Base-by-base conservation (phyloP, 164 flowering plant genomes). In the Vitis cinerea region DNA sequence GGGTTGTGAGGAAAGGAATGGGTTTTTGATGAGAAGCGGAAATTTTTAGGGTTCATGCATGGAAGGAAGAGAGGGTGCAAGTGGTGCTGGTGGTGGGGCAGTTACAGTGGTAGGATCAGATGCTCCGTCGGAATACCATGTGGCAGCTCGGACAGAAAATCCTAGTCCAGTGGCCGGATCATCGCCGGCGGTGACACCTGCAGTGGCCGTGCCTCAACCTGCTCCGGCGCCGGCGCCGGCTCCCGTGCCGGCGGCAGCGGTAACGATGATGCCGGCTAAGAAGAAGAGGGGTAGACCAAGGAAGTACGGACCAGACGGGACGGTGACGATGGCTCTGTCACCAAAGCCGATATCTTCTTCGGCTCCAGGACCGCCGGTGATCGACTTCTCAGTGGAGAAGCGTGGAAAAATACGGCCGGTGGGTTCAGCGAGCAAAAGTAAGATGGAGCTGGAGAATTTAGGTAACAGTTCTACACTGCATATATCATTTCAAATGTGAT, bases 51-150 rank as follows among this genome's bases (percentile, higher is more conserved):
- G 11, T 70, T 74, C 60, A 83, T 77, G 78, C 27, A 90, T 82
- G 89, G 92, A 87, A 72, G 87, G 82, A 57, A 80, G 81, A 66
- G 83, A 83, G 77, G 85, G 77, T 61, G 75, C 79, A 63, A 82
- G 72, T 65, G 81, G 74, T 70, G 68, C 78, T 62, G 75, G 74
- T 66, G 66, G 76, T 48, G 81, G 83, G 73, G 97, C 90, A 64
- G 89, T 90, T 66, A 88, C 97, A 50, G 94, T 90, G 82, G 86
- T 90, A 79, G 89, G 86, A 75, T 89, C 92, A 65, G 97, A 91
- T 71, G 96, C 93, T 69, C 92, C 97, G n/a, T 83, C 94, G 5
- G 87, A 83, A 50, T 91, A 77, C 80, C 94, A 88, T 72, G 82
- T 87, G 50, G 89, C 96, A 63, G 86, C 87, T 7, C 86, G 97